Base-by-base conservation (phyloP, 768 basidiomycete species). In the Boletus sp. region DNA sequence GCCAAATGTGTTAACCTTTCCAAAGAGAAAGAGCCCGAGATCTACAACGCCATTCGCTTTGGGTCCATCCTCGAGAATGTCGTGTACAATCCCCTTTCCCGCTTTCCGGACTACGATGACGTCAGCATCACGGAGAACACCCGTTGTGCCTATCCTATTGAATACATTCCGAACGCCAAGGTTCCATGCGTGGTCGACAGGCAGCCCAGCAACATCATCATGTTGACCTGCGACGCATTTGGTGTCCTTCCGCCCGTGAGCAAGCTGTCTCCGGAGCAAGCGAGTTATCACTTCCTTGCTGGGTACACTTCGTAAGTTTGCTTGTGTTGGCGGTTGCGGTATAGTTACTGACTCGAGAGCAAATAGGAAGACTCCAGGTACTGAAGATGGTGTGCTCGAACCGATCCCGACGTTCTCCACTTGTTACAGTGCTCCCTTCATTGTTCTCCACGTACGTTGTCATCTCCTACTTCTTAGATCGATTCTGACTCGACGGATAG, bases 321-420 rank as follows among this genome's bases (percentile, higher is more conserved):
- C 37, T 27, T 15, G 30, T 41, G 17, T 27, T 32, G 23, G 14
- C 7, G 2, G 23, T 39, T 4, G 25, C 25, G 11, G 43, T 10
- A 53, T 44, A 14, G n/a, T 45, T 6, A 35, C 34, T 58, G 48
- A 64, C 64, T 66, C 50, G 70, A 66, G 37, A 5, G 29, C 43
- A 34, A 51, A 45, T 45, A 88, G 87, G 61, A 98, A 98, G 82
- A 98, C 95, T 2, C 95, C 95, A n/a, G 95, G 95, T 51, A 98
- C 96, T 4, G 96, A 98, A 70, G 96, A 98, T 66, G 96, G 96
- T 69, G 90, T 99, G 29, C 81, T 97, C 42, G 97, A 99, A 72
- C 97, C 97, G 55, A 95, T 96, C 59, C 97, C 97, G 23, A 98
- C 97, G 39, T 99, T 99, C 83, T 97, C 94, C 19, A 98, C 95